Conservation (phyloP, 371 early-diverging fungal genomes). For the Synchytrium microbalum region DNA sequence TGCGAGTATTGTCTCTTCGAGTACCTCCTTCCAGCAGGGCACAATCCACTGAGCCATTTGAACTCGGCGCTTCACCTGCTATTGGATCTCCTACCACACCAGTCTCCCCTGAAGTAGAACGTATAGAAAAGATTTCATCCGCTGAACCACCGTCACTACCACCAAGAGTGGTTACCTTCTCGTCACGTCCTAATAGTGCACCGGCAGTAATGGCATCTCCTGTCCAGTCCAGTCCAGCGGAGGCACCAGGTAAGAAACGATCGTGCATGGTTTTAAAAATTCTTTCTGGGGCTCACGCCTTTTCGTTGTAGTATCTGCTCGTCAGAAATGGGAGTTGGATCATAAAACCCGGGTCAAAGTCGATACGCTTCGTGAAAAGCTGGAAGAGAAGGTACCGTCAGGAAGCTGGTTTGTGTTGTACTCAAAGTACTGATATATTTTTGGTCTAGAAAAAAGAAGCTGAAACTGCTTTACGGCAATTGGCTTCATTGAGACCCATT, state of each 20-base stretch:
- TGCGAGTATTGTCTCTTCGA: neutral
- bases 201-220: neutral
- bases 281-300: too few relatives aligned
- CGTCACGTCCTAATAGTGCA: neutral
- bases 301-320: neutral
- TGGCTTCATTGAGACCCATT: neutral
- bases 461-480: neutral
- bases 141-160: too few relatives aligned
- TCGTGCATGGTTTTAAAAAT: too few relatives aligned
- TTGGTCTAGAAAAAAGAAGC: neutral
- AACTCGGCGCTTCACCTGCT: too few relatives aligned
- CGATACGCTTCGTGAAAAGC: neutral
- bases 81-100: too few relatives aligned
- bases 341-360: neutral
- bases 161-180: too few relatives aligned
- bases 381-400: neutral
- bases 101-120: too few relatives aligned
- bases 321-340: neutral
- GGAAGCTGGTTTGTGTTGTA: too few relatives aligned
- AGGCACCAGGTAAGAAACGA: too few relatives aligned
- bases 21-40: neutral
- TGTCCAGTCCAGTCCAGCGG: neutral
- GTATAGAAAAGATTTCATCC: too few relatives aligned
- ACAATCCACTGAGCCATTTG: too few relatives aligned
- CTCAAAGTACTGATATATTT: neutral